Percentiles rank a stretch among this genome's conserved stretches.
These are phyloP conservation scores for Fusarium albidum DNA, from an alignment of 2,329 filamentous ascomycete species.

Conservation along the genomic window DNA sequence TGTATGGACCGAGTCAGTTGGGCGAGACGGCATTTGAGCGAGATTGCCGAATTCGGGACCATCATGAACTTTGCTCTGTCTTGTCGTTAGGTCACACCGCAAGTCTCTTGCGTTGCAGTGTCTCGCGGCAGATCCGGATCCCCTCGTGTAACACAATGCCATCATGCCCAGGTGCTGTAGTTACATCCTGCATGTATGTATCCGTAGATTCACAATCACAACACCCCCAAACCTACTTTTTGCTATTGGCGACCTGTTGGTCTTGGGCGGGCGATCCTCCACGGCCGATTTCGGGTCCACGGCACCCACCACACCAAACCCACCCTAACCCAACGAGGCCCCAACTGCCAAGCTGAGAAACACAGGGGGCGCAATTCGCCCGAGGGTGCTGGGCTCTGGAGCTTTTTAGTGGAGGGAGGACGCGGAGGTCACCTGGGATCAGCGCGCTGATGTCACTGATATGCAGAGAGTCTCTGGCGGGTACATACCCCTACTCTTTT, in stretches of 20 bases:
- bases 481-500: neutral
- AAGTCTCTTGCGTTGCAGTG: slow-evolving; percentile 18
- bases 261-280: neutral
- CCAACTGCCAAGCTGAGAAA: slow-evolving; percentile 30
- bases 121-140: neutral
- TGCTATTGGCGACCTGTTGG: slow-evolving; percentile 3
- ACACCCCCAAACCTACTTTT: neutral
- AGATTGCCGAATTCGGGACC: slow-evolving; percentile 18
- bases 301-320: slow-evolving; percentile 7
- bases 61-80: slow-evolving; percentile 8
- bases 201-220: neutral
- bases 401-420: neutral
- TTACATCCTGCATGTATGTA: too few relatives aligned
- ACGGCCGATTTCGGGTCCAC: slow-evolving; percentile 32
- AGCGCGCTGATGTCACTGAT: slow-evolving; percentile 30
- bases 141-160: neutral
- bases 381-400: neutral
- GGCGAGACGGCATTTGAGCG: slow-evolving; percentile 20
- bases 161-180: neutral
- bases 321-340: neutral
- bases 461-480: slow-evolving; percentile 10
- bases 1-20: slow-evolving; percentile 15
- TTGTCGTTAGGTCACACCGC: slow-evolving; percentile 5
- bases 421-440: slow-evolving; percentile 23
- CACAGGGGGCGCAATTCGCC: slow-evolving; percentile 29